Evolutionary conservation across 495 filamentous ascomycete species (phyloP).

Genomic region (Amphirosellinia nigrospora): DNA sequence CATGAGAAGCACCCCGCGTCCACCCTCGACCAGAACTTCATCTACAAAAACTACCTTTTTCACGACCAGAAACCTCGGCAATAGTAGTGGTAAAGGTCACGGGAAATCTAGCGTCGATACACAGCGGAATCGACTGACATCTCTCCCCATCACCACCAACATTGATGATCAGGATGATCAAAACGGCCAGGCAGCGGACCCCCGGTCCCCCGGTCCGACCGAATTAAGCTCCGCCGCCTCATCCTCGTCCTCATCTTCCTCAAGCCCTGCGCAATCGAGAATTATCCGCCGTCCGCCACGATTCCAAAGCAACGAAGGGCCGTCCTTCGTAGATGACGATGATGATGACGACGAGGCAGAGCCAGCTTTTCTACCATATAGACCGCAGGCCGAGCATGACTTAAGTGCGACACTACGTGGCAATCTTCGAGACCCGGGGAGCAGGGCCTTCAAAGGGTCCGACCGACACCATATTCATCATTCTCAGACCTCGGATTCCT

Average conservation of each 20-base stretch:
- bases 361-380: conserved; percentile 78
- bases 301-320: conserved; percentile 49
- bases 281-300: conserved; percentile 64
- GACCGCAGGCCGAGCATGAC: conserved; percentile 50
- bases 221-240: conserved; percentile 41
- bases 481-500: conserved; percentile 65
- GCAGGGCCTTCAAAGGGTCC: conserved; percentile 40
- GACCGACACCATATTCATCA: conserved; percentile 43
- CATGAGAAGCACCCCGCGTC: conserved; percentile 42
- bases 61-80: conserved; percentile 37
- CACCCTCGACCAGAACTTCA: conserved; percentile 60
- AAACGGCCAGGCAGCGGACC: conserved; percentile 34
- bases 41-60: conserved; percentile 63
- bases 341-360: conserved; percentile 66
- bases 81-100: conserved; percentile 26
- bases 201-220: conserved; percentile 43
- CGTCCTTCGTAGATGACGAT: conserved; percentile 45
- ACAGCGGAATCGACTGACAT: conserved; percentile 40
- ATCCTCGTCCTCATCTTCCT: conserved; percentile 55
- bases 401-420: conserved; percentile 66
- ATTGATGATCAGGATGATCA: conserved; percentile 31
- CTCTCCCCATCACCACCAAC: conserved; percentile 38
- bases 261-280: conserved; percentile 53
- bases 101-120: conserved; percentile 35
- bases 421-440: conserved; percentile 51